A percentile compares a stretch with the other conserved stretches of the same genome.
These are phyloP conservation scores for Ilyonectria mors-panacis DNA, from an alignment of 2,329 filamentous ascomycete genomes.

Conservation along the genomic window DNA sequence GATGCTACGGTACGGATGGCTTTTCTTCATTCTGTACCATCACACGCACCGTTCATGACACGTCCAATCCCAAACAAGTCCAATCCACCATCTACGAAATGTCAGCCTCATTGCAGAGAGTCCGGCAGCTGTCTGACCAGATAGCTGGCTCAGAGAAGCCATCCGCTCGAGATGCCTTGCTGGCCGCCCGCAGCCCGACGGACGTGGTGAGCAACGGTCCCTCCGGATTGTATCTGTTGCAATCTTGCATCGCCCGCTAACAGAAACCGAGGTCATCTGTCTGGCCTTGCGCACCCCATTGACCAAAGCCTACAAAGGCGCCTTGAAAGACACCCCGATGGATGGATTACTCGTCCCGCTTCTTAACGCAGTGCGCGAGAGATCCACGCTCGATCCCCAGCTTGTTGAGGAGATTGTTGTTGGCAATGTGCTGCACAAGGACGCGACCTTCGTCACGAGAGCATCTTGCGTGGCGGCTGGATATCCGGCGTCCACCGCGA, in stretches of 20 bases:
- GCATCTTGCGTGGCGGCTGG: constrained; percentile 67
- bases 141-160: too few relatives aligned
- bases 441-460: constrained; percentile 73
- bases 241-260: too few relatives aligned
- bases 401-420: constrained; percentile 79
- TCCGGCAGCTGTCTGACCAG: too few relatives aligned
- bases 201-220: not conserved
- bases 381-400: constrained; percentile 66
- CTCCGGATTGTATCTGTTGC: not conserved
- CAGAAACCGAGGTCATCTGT: too few relatives aligned
- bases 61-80: too few relatives aligned
- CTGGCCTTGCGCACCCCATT: not conserved
- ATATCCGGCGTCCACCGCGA: constrained; percentile 79
- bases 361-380: not conserved
- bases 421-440: constrained; percentile 78
- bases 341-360: not conserved
- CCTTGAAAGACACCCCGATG: not conserved
- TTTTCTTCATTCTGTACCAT: too few relatives aligned
- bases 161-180: too few relatives aligned
- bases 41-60: too few relatives aligned
- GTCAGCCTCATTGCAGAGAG: too few relatives aligned
- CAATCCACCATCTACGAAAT: too few relatives aligned
- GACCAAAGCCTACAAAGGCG: not conserved
- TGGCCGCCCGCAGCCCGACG: too few relatives aligned
- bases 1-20: too few relatives aligned